Percentiles rank a stretch among this genome's conserved stretches.
Conservation (phyloP, 2,329 filamentous ascomycete species). For the Didymella arachidicola region DNA sequence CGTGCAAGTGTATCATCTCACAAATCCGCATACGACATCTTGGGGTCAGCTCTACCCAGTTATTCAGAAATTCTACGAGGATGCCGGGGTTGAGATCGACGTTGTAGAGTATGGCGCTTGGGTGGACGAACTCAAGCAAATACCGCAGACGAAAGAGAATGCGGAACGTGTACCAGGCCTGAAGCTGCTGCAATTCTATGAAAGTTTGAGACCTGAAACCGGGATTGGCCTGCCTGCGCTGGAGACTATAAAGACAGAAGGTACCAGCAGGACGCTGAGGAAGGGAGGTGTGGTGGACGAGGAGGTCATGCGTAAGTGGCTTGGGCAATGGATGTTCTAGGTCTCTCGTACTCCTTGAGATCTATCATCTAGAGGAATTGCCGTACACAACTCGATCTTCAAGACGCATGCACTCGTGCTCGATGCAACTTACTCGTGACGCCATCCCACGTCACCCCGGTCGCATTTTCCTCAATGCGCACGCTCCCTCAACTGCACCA, state of each 20-base stretch:
- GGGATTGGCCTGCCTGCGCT: slow-evolving; percentile 15
- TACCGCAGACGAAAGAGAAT: slow-evolving; percentile 20
- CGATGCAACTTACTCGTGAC: neutral
- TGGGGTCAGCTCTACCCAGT: slow-evolving; percentile 14
- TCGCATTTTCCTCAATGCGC: slow-evolving; percentile 2
- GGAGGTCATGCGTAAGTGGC: slow-evolving; percentile 9
- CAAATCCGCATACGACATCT: slow-evolving; percentile 12
- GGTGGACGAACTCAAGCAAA: slow-evolving; percentile 15
- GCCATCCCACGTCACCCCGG: neutral
- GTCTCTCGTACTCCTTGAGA: too few species aligned
- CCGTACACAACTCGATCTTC: too few species aligned
- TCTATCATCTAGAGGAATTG: too few species aligned
- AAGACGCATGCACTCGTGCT: too few species aligned
- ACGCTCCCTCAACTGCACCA: slow-evolving; percentile 37
- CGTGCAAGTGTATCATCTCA: slow-evolving; percentile 11
- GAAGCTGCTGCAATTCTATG: slow-evolving; percentile 22
- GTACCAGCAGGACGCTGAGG: slow-evolving; percentile 3
- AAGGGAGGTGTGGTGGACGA: slow-evolving; percentile 1
- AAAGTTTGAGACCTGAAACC: slow-evolving; percentile 3
- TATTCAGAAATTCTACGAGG: slow-evolving; percentile 10
- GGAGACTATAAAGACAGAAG: slow-evolving; percentile 8
- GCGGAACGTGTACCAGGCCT: slow-evolving; percentile 18
- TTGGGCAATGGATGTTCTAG: slow-evolving; percentile 14
- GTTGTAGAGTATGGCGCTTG: slow-evolving; percentile 16
- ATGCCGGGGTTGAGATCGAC: neutral